These are phyloP conservation scores for Sugiyamaella pinicola DNA, from an alignment of 1,139 yeast genomes.

Conservation along the genomic window DNA sequence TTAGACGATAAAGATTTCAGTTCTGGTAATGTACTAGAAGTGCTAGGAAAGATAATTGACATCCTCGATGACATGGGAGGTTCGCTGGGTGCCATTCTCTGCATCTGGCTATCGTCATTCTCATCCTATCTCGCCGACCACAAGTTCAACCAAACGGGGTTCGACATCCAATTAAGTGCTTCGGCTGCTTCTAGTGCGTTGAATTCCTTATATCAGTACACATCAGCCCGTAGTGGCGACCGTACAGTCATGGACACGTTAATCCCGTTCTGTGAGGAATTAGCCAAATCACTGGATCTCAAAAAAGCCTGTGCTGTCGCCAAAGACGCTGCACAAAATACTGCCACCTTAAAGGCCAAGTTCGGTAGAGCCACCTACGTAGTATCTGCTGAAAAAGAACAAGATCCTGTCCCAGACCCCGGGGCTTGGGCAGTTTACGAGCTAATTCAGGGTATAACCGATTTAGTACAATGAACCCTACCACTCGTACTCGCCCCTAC, in stretches of 20 bases:
- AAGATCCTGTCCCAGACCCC: slow-evolving; percentile 44
- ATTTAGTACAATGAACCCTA: background rate
- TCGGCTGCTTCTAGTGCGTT: slow-evolving; percentile 38
- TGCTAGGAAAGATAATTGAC: slow-evolving; percentile 15
- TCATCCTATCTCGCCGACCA: slow-evolving; percentile 32
- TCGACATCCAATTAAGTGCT: slow-evolving; percentile 35
- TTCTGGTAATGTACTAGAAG: slow-evolving; percentile 14
- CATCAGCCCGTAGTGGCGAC: slow-evolving; percentile 53
- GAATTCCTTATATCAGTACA: slow-evolving; percentile 46
- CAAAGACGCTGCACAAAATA: slow-evolving; percentile 46
- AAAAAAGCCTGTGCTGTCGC: slow-evolving; percentile 44
- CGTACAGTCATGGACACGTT: slow-evolving; percentile 55
- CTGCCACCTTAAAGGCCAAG: slow-evolving; percentile 46
- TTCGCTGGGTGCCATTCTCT: slow-evolving; percentile 52
- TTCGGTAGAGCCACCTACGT: slow-evolving; percentile 52
- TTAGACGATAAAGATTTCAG: background rate
- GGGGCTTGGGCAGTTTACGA: slow-evolving; percentile 42
- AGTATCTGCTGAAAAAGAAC: slow-evolving; percentile 31
- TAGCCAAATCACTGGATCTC: slow-evolving; percentile 39
- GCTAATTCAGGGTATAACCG: slow-evolving; percentile 16
- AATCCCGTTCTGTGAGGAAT: slow-evolving; percentile 49
- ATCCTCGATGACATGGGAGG: slow-evolving; percentile 54
- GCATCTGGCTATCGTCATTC: slow-evolving; percentile 50
- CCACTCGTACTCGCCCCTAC: background rate
- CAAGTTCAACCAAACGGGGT: background rate